Conservation (phyloP, 1,284 basidiomycete genomes). For the Inonotus hispidus region DNA sequence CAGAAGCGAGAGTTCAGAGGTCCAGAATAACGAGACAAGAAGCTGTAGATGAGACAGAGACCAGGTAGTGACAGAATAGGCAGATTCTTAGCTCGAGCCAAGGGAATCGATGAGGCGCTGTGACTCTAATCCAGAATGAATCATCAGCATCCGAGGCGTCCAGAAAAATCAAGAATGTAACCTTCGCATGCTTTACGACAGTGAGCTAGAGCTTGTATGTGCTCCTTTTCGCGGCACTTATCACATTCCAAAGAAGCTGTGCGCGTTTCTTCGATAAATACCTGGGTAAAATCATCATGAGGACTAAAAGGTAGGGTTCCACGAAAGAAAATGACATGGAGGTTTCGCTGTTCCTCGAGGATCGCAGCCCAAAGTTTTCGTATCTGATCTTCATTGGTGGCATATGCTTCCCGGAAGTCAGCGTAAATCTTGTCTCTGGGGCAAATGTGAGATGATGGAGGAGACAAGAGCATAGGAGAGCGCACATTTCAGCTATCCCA, state of each 20-base stretch:
- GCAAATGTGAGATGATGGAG: background rate
- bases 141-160: background rate
- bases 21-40: background rate
- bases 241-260: background rate
- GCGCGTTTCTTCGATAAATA: slow-evolving; percentile 4
- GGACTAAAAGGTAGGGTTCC: background rate
- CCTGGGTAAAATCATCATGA: background rate
- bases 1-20: background rate
- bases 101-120: background rate
- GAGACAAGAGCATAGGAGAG: background rate
- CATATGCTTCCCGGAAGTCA: slow-evolving; percentile 15
- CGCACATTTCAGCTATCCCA: slow-evolving; percentile 11
- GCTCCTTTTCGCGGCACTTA: slow-evolving; percentile 12
- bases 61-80: background rate
- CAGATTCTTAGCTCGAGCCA: background rate
- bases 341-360: slow-evolving; percentile 12
- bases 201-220: slow-evolving; percentile 16
- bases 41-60: background rate
- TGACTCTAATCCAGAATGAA: background rate
- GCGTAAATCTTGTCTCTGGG: slow-evolving; percentile 14
- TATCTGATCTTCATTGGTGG: slow-evolving; percentile 12
- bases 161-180: background rate
- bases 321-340: slow-evolving; percentile 6
- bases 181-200: slow-evolving; percentile 19
- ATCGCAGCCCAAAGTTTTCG: slow-evolving; percentile 17